Conservation (phyloP, 169 alveolate species). For the Cryptosporidium viatorum region DNA sequence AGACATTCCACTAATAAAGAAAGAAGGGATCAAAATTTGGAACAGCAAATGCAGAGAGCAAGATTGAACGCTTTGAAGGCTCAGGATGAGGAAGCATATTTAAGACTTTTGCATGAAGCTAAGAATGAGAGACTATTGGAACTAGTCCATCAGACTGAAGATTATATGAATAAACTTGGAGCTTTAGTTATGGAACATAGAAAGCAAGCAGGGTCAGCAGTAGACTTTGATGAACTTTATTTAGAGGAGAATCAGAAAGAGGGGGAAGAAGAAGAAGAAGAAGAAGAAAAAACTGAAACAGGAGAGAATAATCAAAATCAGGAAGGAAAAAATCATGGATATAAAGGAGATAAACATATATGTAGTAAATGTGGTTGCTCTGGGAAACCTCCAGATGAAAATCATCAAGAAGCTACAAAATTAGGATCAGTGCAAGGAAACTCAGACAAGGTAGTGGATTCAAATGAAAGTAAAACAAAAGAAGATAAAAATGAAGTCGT, state of each 20-base stretch:
- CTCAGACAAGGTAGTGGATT: not conserved
- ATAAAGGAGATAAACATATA: not conserved
- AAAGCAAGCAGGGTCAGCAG: slow-evolving; percentile 78
- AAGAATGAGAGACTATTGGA: slow-evolving; percentile 92
- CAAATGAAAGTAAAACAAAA: not conserved
- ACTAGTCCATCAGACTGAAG: slow-evolving; percentile 93
- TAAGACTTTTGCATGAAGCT: slow-evolving; percentile 89
- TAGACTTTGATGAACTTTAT: slow-evolving; percentile 11
- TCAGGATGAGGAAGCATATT: slow-evolving; percentile 92
- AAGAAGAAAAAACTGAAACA: not conserved
- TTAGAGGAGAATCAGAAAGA: slow-evolving; percentile 10
- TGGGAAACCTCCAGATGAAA: not conserved
- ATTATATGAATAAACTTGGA: slow-evolving; percentile 91
- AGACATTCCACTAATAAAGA: slow-evolving; percentile 64
- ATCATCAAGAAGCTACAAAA: not conserved
- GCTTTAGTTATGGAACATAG: slow-evolving; percentile 91
- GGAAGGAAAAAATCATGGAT: not conserved
- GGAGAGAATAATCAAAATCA: not conserved
- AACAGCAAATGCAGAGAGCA: slow-evolving; percentile 78
- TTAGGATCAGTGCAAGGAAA: not conserved
- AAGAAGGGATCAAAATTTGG: slow-evolving; percentile 62
- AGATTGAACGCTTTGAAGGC: slow-evolving; percentile 85
- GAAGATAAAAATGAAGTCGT: not conserved
- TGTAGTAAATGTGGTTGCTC: slow-evolving; percentile 30
- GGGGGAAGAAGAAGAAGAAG: slow-evolving; percentile 8